These are phyloP conservation scores for Dactylellina leptospora DNA, from an alignment of 2,329 filamentous ascomycete genomes.

Conservation along the genomic window DNA sequence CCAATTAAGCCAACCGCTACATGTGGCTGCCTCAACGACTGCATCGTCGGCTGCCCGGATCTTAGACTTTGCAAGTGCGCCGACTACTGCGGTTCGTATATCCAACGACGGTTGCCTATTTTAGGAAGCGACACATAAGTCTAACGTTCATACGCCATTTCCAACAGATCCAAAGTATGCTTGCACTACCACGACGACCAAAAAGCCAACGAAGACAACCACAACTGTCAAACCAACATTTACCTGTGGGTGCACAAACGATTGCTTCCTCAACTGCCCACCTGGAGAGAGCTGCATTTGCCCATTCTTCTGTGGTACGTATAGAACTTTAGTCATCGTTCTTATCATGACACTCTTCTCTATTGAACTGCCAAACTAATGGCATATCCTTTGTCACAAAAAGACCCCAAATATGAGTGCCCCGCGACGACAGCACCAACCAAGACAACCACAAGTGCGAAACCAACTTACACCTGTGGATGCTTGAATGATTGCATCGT, in stretches of 20 bases:
- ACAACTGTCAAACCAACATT: constrained; percentile 21
- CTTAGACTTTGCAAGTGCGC: constrained; percentile 44
- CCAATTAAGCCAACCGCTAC: constrained; percentile 27
- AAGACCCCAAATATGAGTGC: constrained; percentile 46
- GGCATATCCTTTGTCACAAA: constrained; percentile 8
- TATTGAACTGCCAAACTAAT: constrained; percentile 19
- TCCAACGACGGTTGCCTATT: neutral
- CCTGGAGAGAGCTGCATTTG: constrained; percentile 23
- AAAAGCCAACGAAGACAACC: constrained; percentile 14
- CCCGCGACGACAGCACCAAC: constrained; percentile 19
- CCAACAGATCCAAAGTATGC: constrained; percentile 40
- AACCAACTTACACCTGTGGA: constrained; percentile 46
- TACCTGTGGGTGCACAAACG: constrained; percentile 52
- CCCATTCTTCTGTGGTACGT: constrained; percentile 44
- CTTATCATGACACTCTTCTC: constrained; percentile 1
- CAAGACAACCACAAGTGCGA: constrained; percentile 40
- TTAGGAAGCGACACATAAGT: neutral
- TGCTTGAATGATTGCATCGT: constrained; percentile 53
- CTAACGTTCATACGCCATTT: constrained; percentile 5
- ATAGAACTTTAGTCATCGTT: neutral
- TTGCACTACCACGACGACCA: constrained; percentile 15
- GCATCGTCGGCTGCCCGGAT: constrained; percentile 42
- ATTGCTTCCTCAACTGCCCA: constrained; percentile 41
- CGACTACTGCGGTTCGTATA: constrained; percentile 22
- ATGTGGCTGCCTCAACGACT: constrained; percentile 44